Percentiles rank a stretch among this genome's conserved stretches.
Conservation (phyloP, 176 grass and related monocot genomes). For the sorghum (Sorghum bicolor) region Sorghum_bicolor_NCBIv3 NC_012871.2:8655501-8656000, state of each 20-base stretch:
- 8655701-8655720: constrained; percentile 84
- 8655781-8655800: constrained; percentile 75
- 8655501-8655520: not conserved
- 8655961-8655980: not conserved
- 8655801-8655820: not conserved
- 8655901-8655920: not conserved
- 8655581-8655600: not conserved
- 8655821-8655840: not conserved
- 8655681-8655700: constrained; percentile 79
- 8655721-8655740: constrained; percentile 84
- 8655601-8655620: not conserved
- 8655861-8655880: not conserved
- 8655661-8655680: constrained; percentile 86
- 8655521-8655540: not conserved
- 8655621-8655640: constrained; percentile 12
- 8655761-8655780: constrained; percentile 87
- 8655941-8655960: not conserved
- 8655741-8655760: constrained; percentile 82
- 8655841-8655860: not conserved
- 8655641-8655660: constrained; percentile 54
- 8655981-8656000: not conserved
- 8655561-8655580: not conserved
- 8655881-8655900: not conserved
- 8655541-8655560: not conserved
- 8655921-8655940: not conserved